Evolutionary conservation across 768 basidiomycete species (phyloP).

Genomic region (Stropharia rugosoannulata): DNA sequence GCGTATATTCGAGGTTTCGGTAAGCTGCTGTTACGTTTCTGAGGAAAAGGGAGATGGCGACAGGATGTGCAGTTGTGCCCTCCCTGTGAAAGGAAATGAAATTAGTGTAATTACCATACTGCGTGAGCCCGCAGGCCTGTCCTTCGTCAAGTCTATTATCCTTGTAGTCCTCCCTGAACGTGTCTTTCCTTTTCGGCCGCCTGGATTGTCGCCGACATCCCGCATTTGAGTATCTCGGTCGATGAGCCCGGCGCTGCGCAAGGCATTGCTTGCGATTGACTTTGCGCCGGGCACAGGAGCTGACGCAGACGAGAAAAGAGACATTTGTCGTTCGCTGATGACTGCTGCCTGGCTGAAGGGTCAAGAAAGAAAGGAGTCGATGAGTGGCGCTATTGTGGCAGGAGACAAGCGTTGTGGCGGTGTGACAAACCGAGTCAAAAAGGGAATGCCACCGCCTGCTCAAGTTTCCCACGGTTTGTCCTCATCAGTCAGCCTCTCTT

Average conservation of each 20-base stretch:
- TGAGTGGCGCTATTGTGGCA: constrained; percentile 12
- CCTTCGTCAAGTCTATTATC: constrained; percentile 58
- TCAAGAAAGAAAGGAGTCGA: constrained; percentile 1
- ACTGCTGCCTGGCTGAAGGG: constrained; percentile 10
- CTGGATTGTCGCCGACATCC: constrained; percentile 66
- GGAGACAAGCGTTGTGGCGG: constrained; percentile 18
- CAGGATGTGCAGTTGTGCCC: constrained; percentile 28
- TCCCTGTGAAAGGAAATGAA: constrained; percentile 29
- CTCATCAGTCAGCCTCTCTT: background rate
- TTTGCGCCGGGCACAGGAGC: constrained; percentile 59
- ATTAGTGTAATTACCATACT: constrained; percentile 65
- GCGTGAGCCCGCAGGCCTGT: constrained; percentile 46
- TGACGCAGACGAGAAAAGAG: constrained; percentile 54
- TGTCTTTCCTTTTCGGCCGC: constrained; percentile 72
- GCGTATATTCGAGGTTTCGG: constrained; percentile 33
- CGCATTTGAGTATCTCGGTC: constrained; percentile 78
- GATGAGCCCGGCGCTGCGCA: constrained; percentile 73
- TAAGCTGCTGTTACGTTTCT: constrained; percentile 34
- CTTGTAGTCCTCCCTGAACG: constrained; percentile 57
- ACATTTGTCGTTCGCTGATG: constrained; percentile 15
- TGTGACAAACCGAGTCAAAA: constrained; percentile 36
- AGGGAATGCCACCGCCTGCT: constrained; percentile 17
- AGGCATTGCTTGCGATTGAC: constrained; percentile 56
- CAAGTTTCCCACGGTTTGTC: constrained; percentile 22
- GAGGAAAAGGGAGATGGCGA: constrained; percentile 37